A percentile compares a stretch with the other conserved stretches of the same genome.
phyloP scores from a whole-genome alignment of 1,139 yeast genomes.

The Kodamaea anthophila region DNA sequence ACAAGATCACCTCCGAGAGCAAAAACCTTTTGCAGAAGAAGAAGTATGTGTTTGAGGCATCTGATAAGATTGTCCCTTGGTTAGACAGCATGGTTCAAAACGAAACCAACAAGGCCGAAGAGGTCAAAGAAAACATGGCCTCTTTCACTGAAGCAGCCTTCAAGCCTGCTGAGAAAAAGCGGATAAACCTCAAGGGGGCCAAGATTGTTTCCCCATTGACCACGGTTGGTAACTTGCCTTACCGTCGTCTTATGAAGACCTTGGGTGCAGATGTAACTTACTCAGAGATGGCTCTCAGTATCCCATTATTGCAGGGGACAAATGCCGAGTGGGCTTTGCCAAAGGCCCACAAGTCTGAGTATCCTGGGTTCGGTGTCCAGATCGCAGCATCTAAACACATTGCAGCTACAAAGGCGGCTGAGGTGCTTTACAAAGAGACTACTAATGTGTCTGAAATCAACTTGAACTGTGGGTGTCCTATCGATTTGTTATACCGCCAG shows the following conservation, averaged over 20 bases:
- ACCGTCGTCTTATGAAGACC: slow-evolving; percentile 84
- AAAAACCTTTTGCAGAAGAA: slow-evolving; percentile 60
- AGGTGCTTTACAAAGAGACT: slow-evolving; percentile 56
- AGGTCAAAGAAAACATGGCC: slow-evolving; percentile 35
- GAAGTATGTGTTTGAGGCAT: slow-evolving; percentile 48
- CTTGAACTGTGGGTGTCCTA: slow-evolving; percentile 95
- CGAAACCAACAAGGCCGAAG: slow-evolving; percentile 27
- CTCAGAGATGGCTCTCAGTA: slow-evolving; percentile 88
- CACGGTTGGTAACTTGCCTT: slow-evolving; percentile 95
- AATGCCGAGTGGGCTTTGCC: slow-evolving; percentile 98
- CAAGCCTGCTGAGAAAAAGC: slow-evolving; percentile 75
- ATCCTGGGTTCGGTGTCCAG: slow-evolving; percentile 90
- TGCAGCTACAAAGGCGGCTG: slow-evolving; percentile 92
- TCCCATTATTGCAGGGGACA: slow-evolving; percentile 83
- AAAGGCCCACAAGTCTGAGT: slow-evolving; percentile 76
- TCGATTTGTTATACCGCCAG: slow-evolving; percentile 81
- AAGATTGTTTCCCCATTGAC: slow-evolving; percentile 93
- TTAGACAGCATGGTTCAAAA: slow-evolving; percentile 45
- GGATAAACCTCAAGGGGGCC: slow-evolving; percentile 58
- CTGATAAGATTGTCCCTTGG: slow-evolving; percentile 50
- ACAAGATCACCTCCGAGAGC: slow-evolving; percentile 48
- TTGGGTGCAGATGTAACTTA: slow-evolving; percentile 92
- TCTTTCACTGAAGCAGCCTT: slow-evolving; percentile 72
- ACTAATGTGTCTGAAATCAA: slow-evolving; percentile 69
- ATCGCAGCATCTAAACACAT: slow-evolving; percentile 88